Conservation (phyloP, 2,329 filamentous ascomycete species). For the Diaporthe capsici region DNA sequence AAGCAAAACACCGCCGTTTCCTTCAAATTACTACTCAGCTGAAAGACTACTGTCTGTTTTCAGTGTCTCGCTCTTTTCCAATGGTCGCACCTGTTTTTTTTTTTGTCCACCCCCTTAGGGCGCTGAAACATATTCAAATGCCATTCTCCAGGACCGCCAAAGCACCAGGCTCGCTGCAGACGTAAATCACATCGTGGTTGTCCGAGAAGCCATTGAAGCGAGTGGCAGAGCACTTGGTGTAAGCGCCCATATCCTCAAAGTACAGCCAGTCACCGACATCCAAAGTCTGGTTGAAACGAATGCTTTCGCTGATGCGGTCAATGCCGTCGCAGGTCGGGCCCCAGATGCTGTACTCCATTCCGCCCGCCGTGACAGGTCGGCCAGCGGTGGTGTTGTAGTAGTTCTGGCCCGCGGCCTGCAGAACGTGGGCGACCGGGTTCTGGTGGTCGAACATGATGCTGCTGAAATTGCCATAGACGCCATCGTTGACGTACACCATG, state of each 20-base stretch:
- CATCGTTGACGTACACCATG: constrained; percentile 98
- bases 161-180: constrained; percentile 93
- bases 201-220: constrained; percentile 98
- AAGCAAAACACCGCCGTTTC: constrained; percentile 19
- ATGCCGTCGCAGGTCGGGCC: constrained; percentile 98
- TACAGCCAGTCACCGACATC: constrained; percentile 98
- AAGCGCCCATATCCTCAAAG: constrained; percentile 99
- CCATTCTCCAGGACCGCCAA: constrained; percentile 72
- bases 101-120: background rate
- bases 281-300: constrained; percentile 81
- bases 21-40: background rate
- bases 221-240: constrained; percentile 98
- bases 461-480: constrained; percentile 98
- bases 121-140: background rate
- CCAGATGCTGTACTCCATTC: constrained; percentile 93
- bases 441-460: constrained; percentile 99
- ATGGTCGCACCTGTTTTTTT: background rate
- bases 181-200: constrained; percentile 92
- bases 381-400: constrained; percentile 70
- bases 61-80: background rate
- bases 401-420: constrained; percentile 73
- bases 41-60: background rate
- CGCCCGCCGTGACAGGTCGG: constrained; percentile 57
- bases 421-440: constrained; percentile 85
- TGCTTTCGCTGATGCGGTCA: constrained; percentile 90